Percentiles rank a stretch among this genome's conserved stretches.
phyloP scores from a whole-genome alignment of 257 asterid species.

The Vinca minor region DNA sequence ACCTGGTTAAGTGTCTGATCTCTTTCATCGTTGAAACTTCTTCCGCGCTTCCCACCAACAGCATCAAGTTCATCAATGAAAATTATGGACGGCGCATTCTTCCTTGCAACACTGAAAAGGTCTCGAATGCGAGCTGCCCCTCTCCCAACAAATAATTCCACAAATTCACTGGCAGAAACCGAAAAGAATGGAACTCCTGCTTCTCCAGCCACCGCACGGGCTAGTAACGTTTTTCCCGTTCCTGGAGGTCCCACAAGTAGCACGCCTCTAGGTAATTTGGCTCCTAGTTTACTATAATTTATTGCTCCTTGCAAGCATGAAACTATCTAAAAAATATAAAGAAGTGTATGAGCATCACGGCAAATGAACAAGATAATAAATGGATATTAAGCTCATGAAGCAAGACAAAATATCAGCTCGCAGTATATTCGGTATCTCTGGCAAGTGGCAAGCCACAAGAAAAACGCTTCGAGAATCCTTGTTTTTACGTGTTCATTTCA shows the following conservation, averaged over 20 bases:
- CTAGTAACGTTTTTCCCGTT: slow-evolving; percentile 85
- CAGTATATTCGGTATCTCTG: neutral
- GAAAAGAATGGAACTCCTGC: slow-evolving; percentile 92
- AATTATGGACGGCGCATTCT: slow-evolving; percentile 85
- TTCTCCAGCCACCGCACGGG: slow-evolving; percentile 99
- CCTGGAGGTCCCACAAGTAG: slow-evolving; percentile 99
- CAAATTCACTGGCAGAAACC: slow-evolving; percentile 98
- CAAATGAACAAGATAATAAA: neutral
- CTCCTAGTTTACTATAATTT: slow-evolving; percentile 87
- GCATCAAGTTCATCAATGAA: slow-evolving; percentile 97
- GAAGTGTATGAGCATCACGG: neutral
- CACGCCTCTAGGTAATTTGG: slow-evolving; percentile 87
- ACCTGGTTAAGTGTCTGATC: slow-evolving; percentile 98
- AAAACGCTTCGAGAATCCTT: neutral
- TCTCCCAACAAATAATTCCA: slow-evolving; percentile 90
- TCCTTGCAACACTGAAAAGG: slow-evolving; percentile 78
- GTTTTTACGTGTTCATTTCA: neutral
- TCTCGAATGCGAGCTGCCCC: slow-evolving; percentile 97
- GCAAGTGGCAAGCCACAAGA: neutral
- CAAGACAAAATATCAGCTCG: neutral
- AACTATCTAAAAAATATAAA: slow-evolving; percentile 45
- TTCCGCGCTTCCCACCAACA: slow-evolving; percentile 94
- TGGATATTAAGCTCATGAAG: neutral
- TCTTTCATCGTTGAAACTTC: slow-evolving; percentile 96
- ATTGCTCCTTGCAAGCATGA: slow-evolving; percentile 83